These are phyloP conservation scores for Neurospora sp. DNA, from an alignment of 495 filamentous ascomycete genomes.

Conservation along the genomic window DNA sequence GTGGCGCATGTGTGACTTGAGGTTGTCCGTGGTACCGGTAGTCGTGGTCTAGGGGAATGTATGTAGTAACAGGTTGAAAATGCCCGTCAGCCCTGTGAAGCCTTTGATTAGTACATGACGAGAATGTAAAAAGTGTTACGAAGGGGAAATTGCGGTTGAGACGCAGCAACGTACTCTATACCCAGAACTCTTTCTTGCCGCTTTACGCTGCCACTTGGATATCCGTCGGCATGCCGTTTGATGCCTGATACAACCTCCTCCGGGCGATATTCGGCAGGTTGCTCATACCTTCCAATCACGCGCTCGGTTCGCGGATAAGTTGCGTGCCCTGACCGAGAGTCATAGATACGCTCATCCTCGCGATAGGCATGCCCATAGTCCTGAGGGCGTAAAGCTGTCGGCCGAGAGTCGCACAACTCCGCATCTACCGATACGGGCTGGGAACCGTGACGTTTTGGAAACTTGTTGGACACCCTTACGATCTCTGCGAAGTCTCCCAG, in stretches of 20 bases:
- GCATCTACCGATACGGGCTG: not conserved
- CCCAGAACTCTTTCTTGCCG: constrained; percentile 19
- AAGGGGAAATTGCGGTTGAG: not conserved
- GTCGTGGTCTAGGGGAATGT: not conserved
- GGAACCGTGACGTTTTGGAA: constrained; percentile 19
- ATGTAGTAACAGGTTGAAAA: not conserved
- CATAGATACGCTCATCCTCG: not conserved
- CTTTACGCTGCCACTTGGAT: not conserved
- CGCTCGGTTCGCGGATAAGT: not conserved
- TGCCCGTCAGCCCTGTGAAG: not conserved
- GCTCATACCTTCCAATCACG: not conserved
- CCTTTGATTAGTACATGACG: not conserved
- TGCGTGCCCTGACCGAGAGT: not conserved
- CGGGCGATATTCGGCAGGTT: not conserved
- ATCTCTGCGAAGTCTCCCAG: constrained; percentile 14
- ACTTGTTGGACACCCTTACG: constrained; percentile 21
- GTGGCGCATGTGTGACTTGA: not conserved
- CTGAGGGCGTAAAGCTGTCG: not conserved
- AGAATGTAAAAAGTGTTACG: not conserved
- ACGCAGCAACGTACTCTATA: constrained; percentile 9
- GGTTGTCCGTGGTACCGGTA: not conserved
- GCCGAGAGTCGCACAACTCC: not conserved
- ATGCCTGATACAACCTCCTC: not conserved
- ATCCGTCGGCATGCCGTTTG: not conserved
- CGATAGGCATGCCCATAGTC: not conserved